These are phyloP conservation scores for Barnettozyma wickerhamii DNA, from an alignment of 805 yeast species.

Conservation along the genomic window DNA sequence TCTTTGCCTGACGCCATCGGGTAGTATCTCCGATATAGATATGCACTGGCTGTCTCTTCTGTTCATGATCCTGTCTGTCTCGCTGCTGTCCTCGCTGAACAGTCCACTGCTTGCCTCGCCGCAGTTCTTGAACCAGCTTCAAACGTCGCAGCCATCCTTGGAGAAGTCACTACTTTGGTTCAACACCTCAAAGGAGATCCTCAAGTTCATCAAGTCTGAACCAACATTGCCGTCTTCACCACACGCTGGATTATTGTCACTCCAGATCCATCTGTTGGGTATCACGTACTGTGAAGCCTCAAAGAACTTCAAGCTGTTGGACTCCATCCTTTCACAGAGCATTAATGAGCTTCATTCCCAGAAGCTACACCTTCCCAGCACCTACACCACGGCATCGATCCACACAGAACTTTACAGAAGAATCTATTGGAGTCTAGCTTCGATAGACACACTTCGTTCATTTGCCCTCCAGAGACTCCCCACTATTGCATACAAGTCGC, in stretches of 20 bases:
- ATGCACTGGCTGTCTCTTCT: constrained; percentile 12
- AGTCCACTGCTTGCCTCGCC: not conserved
- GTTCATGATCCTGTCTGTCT: constrained; percentile 11
- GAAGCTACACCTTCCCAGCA: not conserved
- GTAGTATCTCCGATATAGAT: constrained; percentile 9
- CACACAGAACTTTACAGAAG: constrained; percentile 2
- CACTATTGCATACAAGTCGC: not conserved
- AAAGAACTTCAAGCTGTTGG: not conserved
- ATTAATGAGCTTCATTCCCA: not conserved
- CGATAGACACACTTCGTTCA: constrained; percentile 3
- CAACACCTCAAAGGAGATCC: constrained; percentile 15
- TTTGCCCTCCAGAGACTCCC: constrained; percentile 4
- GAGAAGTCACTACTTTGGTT: constrained; percentile 13
- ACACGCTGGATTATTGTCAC: not conserved
- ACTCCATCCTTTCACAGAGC: constrained; percentile 1
- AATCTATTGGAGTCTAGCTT: constrained; percentile 1
- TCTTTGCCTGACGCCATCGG: constrained; percentile 7
- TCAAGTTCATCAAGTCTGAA: constrained; percentile 11
- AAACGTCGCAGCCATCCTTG: not conserved
- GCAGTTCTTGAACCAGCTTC: not conserved
- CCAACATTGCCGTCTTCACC: not conserved
- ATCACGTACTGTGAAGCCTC: not conserved
- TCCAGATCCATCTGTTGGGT: constrained; percentile 1
- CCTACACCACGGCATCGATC: not conserved
- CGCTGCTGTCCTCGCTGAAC: constrained; percentile 10